Percentiles rank a stretch among this genome's conserved stretches.
Evolutionary conservation across 2,329 filamentous ascomycete species (phyloP).

Genomic region (Periconia sp.): DNA sequence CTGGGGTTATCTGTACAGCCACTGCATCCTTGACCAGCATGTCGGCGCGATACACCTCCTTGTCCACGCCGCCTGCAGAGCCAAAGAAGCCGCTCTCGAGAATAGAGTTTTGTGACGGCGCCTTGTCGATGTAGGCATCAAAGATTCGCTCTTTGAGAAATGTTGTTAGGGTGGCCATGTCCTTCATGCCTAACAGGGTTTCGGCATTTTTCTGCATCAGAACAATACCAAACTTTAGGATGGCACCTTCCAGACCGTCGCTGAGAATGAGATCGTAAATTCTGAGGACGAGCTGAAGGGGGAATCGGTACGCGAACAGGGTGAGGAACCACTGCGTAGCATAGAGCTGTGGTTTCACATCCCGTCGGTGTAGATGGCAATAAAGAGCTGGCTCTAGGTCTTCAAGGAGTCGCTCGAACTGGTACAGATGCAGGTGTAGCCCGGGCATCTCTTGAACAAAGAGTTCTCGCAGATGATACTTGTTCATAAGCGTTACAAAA

Average conservation of each 20-base stretch:
- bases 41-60: conserved; percentile 94
- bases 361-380: conserved; percentile 86
- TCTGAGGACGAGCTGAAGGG: conserved; percentile 90
- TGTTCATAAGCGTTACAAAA: conserved; percentile 93
- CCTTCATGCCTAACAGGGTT: conserved; percentile 79
- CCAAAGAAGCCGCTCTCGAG: conserved; percentile 98
- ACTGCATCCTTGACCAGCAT: conserved; percentile 92
- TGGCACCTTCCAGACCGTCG: conserved; percentile 85
- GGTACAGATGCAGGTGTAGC: conserved; percentile 88
- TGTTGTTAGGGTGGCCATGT: conserved; percentile 86
- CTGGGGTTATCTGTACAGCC: conserved; percentile 81
- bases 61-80: conserved; percentile 86
- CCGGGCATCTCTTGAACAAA: conserved; percentile 97
- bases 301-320: conserved; percentile 97
- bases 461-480: conserved; percentile 89
- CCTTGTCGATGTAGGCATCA: conserved; percentile 94
- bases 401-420: conserved; percentile 92
- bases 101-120: conserved; percentile 89
- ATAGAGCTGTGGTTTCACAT: conserved; percentile 90
- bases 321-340: conserved; percentile 99
- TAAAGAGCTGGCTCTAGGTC: conserved; percentile 93
- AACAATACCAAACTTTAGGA: conserved; percentile 92
- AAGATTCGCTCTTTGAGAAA: conserved; percentile 95
- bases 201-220: conserved; percentile 94
- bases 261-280: conserved; percentile 96